Evolutionary conservation across 441 rosid genomes (phyloP), one percentile per base, ranked within the genome.

Genomic region (Macaranga tanarius): DNA sequence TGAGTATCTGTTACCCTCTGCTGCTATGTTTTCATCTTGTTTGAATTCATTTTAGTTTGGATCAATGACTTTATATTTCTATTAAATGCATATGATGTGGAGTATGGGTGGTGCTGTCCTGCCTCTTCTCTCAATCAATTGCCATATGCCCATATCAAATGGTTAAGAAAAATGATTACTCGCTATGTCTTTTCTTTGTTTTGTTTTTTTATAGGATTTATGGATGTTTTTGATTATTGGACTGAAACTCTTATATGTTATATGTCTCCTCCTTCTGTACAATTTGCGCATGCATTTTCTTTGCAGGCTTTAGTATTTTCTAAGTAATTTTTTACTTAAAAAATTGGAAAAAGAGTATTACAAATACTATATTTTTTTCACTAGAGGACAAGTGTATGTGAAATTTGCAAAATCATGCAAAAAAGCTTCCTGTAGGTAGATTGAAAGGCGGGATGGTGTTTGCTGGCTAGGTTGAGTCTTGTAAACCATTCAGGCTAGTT

Each of bases 1-100:
- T 90, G 76, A 81, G 89, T 76, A 47, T 42, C 11, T 59, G 22
- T 38, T 47, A 1, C 45, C 0, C 62, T 55, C 40, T 31, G 65
- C 25, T 71, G 10, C 13, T 45, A 22, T 34, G 51, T 64, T 62
- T 28, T 48, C 45, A 23, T 12, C 50, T 73, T 66, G 61, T 52
- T 73, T n/a, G 13, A 44, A 58, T 47, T 61, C 38, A 31, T 71
- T 6, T 23, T 51, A 50, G 17, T 15, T 50, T 48, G 15, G 23
- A 51, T 20, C 19, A 19, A 15, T 60, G 34, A 48, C 9, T 61
- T 60, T 20, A 4, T 51, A 3, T 31, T 15, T 20, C 8, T 38
- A 7, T 31, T 13, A 22, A 47, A 60, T 70, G 65, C 65, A 15
- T 58, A 4, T 44, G n/a, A 17, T 64, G 54, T 48, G 23, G 7